These are phyloP conservation scores for Cinnamomum chago DNA, from an alignment of 164 flowering plant genomes.

Conservation along the genomic window DNA sequence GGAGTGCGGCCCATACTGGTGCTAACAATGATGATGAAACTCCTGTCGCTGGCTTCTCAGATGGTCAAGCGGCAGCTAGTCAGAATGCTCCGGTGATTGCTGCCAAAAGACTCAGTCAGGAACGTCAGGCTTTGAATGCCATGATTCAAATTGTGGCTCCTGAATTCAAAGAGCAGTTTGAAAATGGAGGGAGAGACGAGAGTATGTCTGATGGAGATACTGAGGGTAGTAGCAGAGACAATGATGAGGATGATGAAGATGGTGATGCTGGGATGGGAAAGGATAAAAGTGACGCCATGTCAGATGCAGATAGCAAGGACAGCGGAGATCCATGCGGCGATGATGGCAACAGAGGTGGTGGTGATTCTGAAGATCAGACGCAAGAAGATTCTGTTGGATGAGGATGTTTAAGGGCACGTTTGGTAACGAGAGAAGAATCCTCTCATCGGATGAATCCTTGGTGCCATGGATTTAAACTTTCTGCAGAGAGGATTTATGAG, in stretches of 20 bases:
- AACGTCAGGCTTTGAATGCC: slow-evolving; percentile 51
- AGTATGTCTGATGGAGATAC: slow-evolving; percentile 46
- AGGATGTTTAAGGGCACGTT: background rate
- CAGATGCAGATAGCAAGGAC: background rate
- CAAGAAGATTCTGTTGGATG: slow-evolving; percentile 27
- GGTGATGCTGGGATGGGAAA: background rate
- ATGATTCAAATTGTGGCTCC: slow-evolving; percentile 91
- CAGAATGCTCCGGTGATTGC: slow-evolving; percentile 37
- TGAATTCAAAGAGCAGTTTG: slow-evolving; percentile 49
- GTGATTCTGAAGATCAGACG: slow-evolving; percentile 14
- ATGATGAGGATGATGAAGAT: slow-evolving; percentile 13
- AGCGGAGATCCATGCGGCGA: background rate
- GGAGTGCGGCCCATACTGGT: slow-evolving; percentile 27
- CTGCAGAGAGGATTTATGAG: too few relatives aligned
- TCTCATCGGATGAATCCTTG: too few relatives aligned
- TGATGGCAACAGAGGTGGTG: background rate
- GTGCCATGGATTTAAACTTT: too few relatives aligned
- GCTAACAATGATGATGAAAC: slow-evolving; percentile 18
- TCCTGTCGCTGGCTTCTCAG: slow-evolving; percentile 23
- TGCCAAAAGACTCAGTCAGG: slow-evolving; percentile 30
- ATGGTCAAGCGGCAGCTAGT: slow-evolving; percentile 53
- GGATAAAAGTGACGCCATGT: background rate
- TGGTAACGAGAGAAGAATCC: too few relatives aligned
- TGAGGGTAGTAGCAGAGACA: slow-evolving; percentile 28
- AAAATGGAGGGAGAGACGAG: slow-evolving; percentile 14